Evolutionary conservation across 305 asterid genomes (phyloP).

Genomic region (Euphrasia arctica): DNA sequence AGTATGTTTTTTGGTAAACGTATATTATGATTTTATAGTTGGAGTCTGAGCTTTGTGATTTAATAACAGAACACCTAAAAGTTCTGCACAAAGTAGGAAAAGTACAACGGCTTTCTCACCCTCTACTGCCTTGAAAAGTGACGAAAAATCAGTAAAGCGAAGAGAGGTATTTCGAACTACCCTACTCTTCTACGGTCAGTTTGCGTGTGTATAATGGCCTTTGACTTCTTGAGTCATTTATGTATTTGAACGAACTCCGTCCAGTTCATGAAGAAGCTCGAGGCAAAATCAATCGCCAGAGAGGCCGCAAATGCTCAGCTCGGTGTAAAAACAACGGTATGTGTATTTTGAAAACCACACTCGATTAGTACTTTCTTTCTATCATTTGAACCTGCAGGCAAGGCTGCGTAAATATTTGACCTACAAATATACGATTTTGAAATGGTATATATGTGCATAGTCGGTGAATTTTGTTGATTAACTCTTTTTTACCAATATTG

Average conservation of each 20-base stretch:
- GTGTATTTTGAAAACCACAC: not conserved
- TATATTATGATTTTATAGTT: not conserved
- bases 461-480: no score
- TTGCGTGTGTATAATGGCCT: slow-evolving; percentile 14
- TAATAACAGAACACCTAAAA: slow-evolving; percentile 39
- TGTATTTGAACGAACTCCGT: slow-evolving; percentile 11
- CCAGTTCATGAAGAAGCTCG: slow-evolving; percentile 23
- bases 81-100: slow-evolving; percentile 31
- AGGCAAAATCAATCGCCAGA: not conserved
- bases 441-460: no score
- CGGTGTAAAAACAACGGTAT: not conserved
- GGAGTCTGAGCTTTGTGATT: not conserved
- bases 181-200: not conserved
- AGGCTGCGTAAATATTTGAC: no score
- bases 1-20: not conserved
- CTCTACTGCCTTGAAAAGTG: slow-evolving; percentile 38
- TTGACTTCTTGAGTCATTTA: not conserved
- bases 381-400: no score
- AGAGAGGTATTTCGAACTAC: slow-evolving; percentile 44
- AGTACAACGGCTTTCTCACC: slow-evolving; percentile 29
- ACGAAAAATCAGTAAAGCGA: slow-evolving; percentile 54
- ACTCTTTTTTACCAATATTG: not conserved
- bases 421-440: not conserved
- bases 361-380: no score
- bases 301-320: not conserved